A percentile compares a stretch with the other conserved stretches of the same genome.
These are phyloP conservation scores for Stagonosporopsis rhizophila DNA, from an alignment of 2,329 filamentous ascomycete genomes.

Conservation along the genomic window DNA sequence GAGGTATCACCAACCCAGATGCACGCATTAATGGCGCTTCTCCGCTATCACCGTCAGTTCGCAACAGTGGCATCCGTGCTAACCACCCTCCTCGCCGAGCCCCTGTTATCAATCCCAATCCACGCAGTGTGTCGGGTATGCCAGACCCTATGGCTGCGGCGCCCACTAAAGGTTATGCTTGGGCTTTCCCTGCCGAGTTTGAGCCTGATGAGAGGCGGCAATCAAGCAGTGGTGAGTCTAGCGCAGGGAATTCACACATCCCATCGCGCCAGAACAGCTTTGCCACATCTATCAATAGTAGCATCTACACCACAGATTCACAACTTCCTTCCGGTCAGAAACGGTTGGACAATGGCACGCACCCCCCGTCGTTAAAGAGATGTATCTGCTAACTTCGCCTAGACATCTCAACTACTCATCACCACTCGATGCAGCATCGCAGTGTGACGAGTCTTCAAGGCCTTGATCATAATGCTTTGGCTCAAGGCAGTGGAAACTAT, in stretches of 20 bases:
- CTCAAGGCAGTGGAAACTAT: constrained; percentile 73
- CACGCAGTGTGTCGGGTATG: constrained; percentile 70
- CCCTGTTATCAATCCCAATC: constrained; percentile 74
- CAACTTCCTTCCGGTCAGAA: constrained; percentile 74
- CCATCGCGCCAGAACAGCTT: constrained; percentile 78
- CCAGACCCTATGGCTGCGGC: constrained; percentile 71
- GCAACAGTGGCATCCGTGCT: constrained; percentile 41
- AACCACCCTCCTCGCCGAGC: constrained; percentile 63
- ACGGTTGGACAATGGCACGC: constrained; percentile 69
- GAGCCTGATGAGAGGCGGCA: constrained; percentile 60
- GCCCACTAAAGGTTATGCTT: constrained; percentile 82
- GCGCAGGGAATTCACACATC: constrained; percentile 57
- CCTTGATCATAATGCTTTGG: constrained; percentile 61
- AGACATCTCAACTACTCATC: constrained; percentile 64
- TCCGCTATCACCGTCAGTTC: constrained; percentile 56
- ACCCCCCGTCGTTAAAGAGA: constrained; percentile 15
- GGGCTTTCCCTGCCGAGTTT: constrained; percentile 81
- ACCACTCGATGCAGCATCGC: constrained; percentile 78
- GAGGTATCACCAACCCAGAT: constrained; percentile 48
- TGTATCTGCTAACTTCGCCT: constrained; percentile 31
- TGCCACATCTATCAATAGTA: constrained; percentile 79
- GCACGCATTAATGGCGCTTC: constrained; percentile 52
- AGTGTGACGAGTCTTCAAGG: constrained; percentile 71
- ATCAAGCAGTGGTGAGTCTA: constrained; percentile 58
- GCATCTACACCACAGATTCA: constrained; percentile 78